These are phyloP conservation scores for Salix brachista DNA, from an alignment of 345 rosid species.

Conservation along the genomic window DNA sequence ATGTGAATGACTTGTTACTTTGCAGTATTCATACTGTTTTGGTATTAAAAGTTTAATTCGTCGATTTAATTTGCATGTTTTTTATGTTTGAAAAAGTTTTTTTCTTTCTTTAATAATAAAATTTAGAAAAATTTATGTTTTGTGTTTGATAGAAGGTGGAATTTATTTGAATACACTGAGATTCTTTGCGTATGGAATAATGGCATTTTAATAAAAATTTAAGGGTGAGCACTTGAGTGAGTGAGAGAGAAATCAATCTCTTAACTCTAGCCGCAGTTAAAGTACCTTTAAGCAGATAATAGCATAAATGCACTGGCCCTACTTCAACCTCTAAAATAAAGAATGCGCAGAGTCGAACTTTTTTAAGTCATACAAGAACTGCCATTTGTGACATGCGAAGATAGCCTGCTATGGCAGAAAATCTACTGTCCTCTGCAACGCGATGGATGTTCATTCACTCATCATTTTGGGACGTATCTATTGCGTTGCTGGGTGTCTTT, in stretches of 20 bases:
- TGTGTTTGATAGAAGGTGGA: no score
- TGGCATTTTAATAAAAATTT: background rate
- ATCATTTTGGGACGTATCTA: conserved; percentile 38
- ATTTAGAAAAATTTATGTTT: no score
- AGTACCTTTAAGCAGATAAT: background rate
- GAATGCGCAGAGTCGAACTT: background rate
- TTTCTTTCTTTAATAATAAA: no score
- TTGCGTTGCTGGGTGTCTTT: conserved; percentile 47
- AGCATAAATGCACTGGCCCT: background rate
- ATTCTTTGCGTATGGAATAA: no score
- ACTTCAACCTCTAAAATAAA: background rate
- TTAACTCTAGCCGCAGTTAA: background rate
- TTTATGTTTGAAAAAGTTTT: no score
- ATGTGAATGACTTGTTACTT: no score
- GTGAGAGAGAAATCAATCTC: background rate
- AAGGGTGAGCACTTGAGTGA: background rate
- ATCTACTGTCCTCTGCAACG: conserved; percentile 8
- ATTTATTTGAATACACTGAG: no score
- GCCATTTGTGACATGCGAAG: background rate
- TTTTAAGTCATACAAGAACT: background rate
- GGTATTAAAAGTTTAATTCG: no score
- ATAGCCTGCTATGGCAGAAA: conserved; percentile 1
- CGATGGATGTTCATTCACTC: conserved; percentile 23
- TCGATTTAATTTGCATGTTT: no score
- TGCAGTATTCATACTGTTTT: no score